Base-by-base conservation (phyloP, 257 asterid genomes). In the Solanum chaucha region DNA sequence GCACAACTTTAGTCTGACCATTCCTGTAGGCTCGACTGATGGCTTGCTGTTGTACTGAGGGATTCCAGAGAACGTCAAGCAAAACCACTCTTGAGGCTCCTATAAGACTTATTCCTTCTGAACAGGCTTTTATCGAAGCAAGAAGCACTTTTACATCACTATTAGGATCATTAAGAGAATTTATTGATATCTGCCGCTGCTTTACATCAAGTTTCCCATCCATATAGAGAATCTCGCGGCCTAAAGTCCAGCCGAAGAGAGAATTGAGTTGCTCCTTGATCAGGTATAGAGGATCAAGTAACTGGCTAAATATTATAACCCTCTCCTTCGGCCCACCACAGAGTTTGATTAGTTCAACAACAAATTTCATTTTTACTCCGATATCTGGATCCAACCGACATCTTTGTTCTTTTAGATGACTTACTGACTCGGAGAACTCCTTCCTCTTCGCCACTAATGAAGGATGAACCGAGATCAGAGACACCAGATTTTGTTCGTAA, bases 21-120 rank as follows among this genome's bases (percentile, higher is more conserved):
- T 93, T 90, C 90, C 98, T 90, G 83, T 95, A 94, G 4, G 98
- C 98, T 17, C 98, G 88, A 89, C 98, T 89, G 3, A 94, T 91
- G 10, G 98, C 98, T 88, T 95, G 98, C 55, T 93, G 89, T 61
- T 94, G 92, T 1, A 94, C 95, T 0, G 98, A 89, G 2, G 98
- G 98, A 68, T 97, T 97, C 98, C 98, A 97, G 5, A 88, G 93
- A 20, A 94, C 95, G 86, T 97, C 98, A 8, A 97, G 94, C 84
- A 95, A 72, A 34, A 97, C 95, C 3, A 95, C 98, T 41, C 98
- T 90, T 1, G 98, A 97, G 4, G 98, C 98, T 32, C 98, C 99
- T 3, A 94, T 93, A 12, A 97, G 78, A 89, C 86, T 64, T 64
- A 97, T 95, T 2, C 99, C 99, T 85, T 97, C 98, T 1, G 93